A percentile compares a stretch with the other conserved stretches of the same genome.
phyloP scores from a whole-genome alignment of 441 rosid genomes.

The Gossypium gossypioides region DNA sequence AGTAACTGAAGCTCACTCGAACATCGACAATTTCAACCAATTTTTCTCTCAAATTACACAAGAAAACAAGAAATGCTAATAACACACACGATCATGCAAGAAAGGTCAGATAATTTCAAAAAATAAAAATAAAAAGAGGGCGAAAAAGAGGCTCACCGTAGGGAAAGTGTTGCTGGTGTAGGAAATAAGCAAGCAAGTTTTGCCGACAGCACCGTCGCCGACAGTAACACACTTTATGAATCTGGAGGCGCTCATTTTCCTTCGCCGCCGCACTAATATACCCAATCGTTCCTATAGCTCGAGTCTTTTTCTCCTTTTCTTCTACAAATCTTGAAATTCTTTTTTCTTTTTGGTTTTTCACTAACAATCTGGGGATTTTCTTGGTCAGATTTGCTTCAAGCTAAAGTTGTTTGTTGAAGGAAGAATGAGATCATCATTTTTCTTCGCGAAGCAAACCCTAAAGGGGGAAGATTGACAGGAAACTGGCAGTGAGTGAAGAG shows the following conservation, averaged over 20 bases:
- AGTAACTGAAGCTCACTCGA: background rate
- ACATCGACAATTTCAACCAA: background rate
- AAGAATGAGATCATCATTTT: background rate
- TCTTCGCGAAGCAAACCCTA: background rate
- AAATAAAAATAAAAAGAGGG: background rate
- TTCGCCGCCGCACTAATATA: background rate
- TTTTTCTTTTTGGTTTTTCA: background rate
- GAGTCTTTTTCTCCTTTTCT: background rate
- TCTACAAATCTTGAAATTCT: background rate
- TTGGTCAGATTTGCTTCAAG: conserved; percentile 4
- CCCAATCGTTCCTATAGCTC: background rate
- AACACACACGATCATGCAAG: background rate
- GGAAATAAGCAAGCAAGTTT: conserved; percentile 90
- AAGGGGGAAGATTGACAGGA: background rate
- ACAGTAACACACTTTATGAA: conserved; percentile 94
- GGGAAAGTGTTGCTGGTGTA: conserved; percentile 96
- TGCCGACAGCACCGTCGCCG: conserved; percentile 94
- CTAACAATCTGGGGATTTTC: background rate
- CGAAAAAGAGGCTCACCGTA: conserved; percentile 35
- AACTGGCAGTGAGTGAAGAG: background rate
- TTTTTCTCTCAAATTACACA: background rate
- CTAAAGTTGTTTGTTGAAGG: background rate
- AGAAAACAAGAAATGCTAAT: background rate
- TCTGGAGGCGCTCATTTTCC: conserved; percentile 77
- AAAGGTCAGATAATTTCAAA: background rate